These are phyloP conservation scores for Ceriops tagal DNA, from an alignment of 345 rosid species.

Conservation along the genomic window DNA sequence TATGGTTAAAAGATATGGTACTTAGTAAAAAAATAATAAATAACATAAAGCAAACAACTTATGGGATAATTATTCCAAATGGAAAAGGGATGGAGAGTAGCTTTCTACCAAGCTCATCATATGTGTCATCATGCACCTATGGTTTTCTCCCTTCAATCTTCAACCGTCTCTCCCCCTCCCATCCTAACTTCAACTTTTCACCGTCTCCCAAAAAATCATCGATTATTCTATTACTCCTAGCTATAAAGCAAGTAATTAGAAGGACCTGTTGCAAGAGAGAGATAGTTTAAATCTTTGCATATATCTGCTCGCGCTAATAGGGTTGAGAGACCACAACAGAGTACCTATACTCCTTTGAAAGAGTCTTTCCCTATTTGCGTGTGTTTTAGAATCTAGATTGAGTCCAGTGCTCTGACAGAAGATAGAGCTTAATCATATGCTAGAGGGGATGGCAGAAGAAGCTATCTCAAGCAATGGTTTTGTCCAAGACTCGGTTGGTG, in stretches of 20 bases:
- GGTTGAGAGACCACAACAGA: slow-evolving; percentile 20
- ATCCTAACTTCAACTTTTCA: slow-evolving; percentile 28
- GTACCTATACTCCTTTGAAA: slow-evolving; percentile 6
- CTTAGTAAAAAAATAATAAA: slow-evolving; percentile 22
- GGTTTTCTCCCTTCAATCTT: slow-evolving; percentile 16
- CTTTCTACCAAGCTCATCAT: slow-evolving; percentile 49
- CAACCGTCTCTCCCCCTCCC: slow-evolving; percentile 5
- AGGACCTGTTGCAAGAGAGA: slow-evolving; percentile 17
- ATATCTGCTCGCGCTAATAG: slow-evolving; percentile 37
- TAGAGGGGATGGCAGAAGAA: slow-evolving; percentile 40
- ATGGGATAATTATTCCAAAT: slow-evolving; percentile 70
- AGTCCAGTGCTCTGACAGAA: slow-evolving; percentile 5
- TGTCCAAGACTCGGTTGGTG: slow-evolving; percentile 22
- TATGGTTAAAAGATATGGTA: not conserved
- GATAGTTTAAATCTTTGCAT: slow-evolving; percentile 34
- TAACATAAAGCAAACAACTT: slow-evolving; percentile 46
- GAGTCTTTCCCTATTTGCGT: not conserved
- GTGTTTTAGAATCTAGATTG: not conserved
- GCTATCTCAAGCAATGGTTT: slow-evolving; percentile 35
- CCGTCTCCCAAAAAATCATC: slow-evolving; percentile 25
- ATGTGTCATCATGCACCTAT: slow-evolving; percentile 63
- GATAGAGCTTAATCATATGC: slow-evolving; percentile 9
- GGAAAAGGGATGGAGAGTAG: slow-evolving; percentile 38
- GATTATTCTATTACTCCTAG: slow-evolving; percentile 31
- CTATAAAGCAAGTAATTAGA: slow-evolving; percentile 27